A percentile compares a stretch with the other conserved stretches of the same genome.
These are phyloP conservation scores for Sclerotinia subarctica DNA, from an alignment of 2,329 filamentous ascomycete species.

Conservation along the genomic window DNA sequence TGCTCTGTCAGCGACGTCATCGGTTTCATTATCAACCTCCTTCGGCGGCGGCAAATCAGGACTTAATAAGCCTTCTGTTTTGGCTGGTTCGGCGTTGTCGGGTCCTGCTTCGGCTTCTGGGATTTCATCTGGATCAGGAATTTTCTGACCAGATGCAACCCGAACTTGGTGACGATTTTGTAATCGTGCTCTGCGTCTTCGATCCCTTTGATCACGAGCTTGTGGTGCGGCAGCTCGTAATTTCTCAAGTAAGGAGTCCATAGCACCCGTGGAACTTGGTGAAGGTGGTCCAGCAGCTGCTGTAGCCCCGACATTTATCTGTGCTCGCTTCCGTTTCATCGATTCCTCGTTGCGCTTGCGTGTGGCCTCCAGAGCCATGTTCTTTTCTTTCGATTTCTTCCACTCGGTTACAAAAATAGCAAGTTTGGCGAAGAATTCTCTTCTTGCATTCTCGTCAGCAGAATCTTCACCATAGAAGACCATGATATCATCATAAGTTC, in stretches of 20 bases:
- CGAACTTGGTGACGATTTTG: conserved; percentile 90
- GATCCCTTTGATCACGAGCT: conserved; percentile 82
- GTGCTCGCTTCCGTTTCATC: conserved; percentile 82
- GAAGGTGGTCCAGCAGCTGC: conserved; percentile 53
- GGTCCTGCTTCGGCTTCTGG: conserved; percentile 54
- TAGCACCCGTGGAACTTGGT: conserved; percentile 77
- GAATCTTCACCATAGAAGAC: conserved; percentile 94
- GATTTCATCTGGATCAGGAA: conserved; percentile 69
- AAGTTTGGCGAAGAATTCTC: conserved; percentile 94
- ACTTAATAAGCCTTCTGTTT: conserved; percentile 37
- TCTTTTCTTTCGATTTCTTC: conserved; percentile 96
- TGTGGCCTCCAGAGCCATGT: conserved; percentile 75
- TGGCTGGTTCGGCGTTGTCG: conserved; percentile 48
- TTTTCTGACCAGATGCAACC: conserved; percentile 82
- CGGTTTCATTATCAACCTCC: conserved; percentile 35
- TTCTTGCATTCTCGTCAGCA: conserved; percentile 82
- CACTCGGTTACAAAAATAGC: conserved; percentile 87
- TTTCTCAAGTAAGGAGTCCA: conserved; percentile 95
- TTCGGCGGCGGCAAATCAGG: conserved; percentile 27
- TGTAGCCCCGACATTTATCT: conserved; percentile 51
- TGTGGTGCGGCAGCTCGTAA: conserved; percentile 89
- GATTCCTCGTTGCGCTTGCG: conserved; percentile 83
- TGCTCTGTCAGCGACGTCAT: conserved; percentile 83
- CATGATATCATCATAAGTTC: conserved; percentile 93
- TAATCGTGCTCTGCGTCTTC: conserved; percentile 78